Conservation (phyloP, 208 protist species). For the Crithidia fasciculata region DNA sequence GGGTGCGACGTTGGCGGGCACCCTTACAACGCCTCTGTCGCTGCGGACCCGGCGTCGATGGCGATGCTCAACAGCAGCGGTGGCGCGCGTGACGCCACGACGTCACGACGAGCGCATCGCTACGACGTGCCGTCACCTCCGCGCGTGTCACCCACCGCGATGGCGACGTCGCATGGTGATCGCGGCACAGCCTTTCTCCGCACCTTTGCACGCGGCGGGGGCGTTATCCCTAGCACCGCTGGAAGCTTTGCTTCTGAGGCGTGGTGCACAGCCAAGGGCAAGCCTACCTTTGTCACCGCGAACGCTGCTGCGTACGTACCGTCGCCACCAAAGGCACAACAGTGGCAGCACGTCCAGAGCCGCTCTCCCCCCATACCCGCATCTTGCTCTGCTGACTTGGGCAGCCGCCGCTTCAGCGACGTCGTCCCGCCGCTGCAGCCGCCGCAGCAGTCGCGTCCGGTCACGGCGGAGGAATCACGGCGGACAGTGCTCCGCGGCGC, state of each 20-base stretch:
- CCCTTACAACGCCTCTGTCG: constrained; percentile 13
- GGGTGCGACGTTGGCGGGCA: neutral
- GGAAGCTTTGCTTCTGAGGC: neutral
- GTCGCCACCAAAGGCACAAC: neutral
- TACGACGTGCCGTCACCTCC: constrained; percentile 20
- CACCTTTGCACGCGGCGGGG: constrained; percentile 9
- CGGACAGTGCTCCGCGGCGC: neutral
- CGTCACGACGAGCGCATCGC: constrained; percentile 2
- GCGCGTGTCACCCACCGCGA: neutral
- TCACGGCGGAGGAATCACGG: constrained; percentile 1
- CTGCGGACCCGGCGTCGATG: neutral
- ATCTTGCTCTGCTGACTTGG: neutral
- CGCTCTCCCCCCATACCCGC: neutral
- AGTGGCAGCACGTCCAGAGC: too few relatives aligned
- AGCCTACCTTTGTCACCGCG: too few relatives aligned
- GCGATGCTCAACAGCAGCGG: too few relatives aligned
- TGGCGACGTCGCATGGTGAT: neutral
- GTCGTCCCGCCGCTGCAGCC: constrained; percentile 12
- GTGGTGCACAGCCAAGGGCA: neutral
- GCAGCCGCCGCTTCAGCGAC: constrained; percentile 3
- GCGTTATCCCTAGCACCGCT: neutral
- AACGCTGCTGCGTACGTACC: constrained; percentile 1
- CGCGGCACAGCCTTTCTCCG: neutral
- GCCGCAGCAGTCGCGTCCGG: constrained; percentile 1
- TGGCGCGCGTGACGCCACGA: neutral